A percentile compares a stretch with the other conserved stretches of the same genome.
These are phyloP conservation scores for Colletotrichum theobromicola DNA, from an alignment of 2,329 filamentous ascomycete genomes.

Conservation along the genomic window DNA sequence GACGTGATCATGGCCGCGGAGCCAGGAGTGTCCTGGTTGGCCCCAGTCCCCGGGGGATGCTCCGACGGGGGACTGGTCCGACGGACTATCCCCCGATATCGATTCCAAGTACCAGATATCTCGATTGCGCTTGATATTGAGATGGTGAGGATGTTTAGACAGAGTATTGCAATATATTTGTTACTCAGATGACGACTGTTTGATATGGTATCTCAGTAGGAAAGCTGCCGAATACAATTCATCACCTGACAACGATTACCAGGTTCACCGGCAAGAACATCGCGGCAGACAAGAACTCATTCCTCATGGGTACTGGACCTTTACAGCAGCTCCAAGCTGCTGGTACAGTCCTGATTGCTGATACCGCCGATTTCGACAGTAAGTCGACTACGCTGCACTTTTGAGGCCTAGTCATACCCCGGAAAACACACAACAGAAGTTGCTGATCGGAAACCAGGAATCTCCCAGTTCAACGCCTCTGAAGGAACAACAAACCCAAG, in stretches of 20 bases:
- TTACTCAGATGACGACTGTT: background rate
- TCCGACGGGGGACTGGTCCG: background rate
- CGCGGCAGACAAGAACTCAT: background rate
- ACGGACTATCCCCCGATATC: background rate
- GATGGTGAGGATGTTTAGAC: background rate
- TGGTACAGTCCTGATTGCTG: background rate
- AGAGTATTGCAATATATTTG: no score
- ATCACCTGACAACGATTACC: background rate
- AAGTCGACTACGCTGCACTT: background rate
- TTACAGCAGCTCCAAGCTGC: background rate
- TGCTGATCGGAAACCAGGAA: background rate
- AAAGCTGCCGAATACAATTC: background rate
- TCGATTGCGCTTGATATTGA: background rate
- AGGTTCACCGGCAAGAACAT: background rate
- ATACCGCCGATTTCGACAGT: background rate
- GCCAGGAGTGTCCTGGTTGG: slow-evolving; percentile 46
- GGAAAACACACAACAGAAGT: background rate
- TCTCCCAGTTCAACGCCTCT: background rate
- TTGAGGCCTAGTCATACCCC: background rate
- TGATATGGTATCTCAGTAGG: background rate
- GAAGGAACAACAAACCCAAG: background rate
- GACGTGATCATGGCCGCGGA: background rate
- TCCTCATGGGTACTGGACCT: background rate
- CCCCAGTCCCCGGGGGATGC: background rate
- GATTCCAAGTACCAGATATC: background rate